Base-by-base conservation (phyloP, 345 rosid genomes). In the Ceriops decandra region DNA sequence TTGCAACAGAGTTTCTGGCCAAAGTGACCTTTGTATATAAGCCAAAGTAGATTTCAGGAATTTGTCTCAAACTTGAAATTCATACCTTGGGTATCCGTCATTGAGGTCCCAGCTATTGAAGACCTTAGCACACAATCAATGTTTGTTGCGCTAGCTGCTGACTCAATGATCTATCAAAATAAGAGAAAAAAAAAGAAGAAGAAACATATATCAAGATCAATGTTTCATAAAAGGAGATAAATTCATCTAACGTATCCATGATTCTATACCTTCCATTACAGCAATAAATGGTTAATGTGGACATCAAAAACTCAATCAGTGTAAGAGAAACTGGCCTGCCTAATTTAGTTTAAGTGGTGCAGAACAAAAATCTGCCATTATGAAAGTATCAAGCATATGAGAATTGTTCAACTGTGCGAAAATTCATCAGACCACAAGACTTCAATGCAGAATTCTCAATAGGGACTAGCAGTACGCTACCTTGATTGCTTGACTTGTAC, bases 301-400 rank as follows among this genome's bases (percentile, higher is more conserved):
- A 73, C 15, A 77, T 93, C 96, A 77, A 88, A 86, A 31, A 89
- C 85, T 61, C 96, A 96, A 76, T 93, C 98, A 36, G 96, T 95
- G 75, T 85, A 93, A 77, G 87, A 77, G 7, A 85, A 42, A 76
- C 68, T 11, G 88, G 88, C 42, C 75, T 80, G 20, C 95, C 69
- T 84, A 87, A 75, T 91, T 91, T 0, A 87, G 93, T 19, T 96
- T 89, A 60, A 93, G 79, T 27, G 97, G 89, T 26, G 57, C 73
- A 1, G 91, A 92, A 69, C 76, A 57, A 53, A 86, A 67, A 85
- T 77, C 93, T 86, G 74, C 52, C 60, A 42, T 11, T 28, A 20
- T 79, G 76, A 49, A 31, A 63, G 46, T 38, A 38, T 38, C 46
- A 38, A 38, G 10, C 46, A 38, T 38, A 10, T 0, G 3, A 1